A percentile compares a stretch with the other conserved stretches of the same genome.
These are phyloP conservation scores for Candida nitratophila DNA, from an alignment of 805 yeast species.

Conservation along the genomic window DNA sequence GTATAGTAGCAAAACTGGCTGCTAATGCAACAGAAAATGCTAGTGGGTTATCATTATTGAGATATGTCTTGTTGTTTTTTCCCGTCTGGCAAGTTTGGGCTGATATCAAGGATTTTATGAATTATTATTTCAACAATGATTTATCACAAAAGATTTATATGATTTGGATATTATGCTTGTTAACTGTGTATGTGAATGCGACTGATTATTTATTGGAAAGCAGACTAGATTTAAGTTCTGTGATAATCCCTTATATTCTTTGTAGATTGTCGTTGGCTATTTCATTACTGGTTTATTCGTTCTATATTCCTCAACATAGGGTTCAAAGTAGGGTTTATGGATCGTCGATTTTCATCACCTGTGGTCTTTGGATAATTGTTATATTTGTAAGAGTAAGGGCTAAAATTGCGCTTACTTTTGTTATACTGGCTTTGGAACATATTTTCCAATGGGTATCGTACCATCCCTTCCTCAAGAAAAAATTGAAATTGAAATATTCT, in stretches of 20 bases:
- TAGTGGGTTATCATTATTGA: slow-evolving; percentile 37
- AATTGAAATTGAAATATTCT: slow-evolving; percentile 35
- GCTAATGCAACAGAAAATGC: slow-evolving; percentile 44
- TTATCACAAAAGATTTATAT: slow-evolving; percentile 45
- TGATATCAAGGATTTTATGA: slow-evolving; percentile 58
- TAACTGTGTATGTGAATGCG: slow-evolving; percentile 46
- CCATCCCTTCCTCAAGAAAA: slow-evolving; percentile 42
- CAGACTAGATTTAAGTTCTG: slow-evolving; percentile 31
- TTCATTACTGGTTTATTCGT: slow-evolving; percentile 32
- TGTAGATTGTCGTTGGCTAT: slow-evolving; percentile 35
- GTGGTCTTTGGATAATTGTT: slow-evolving; percentile 43
- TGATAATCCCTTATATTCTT: slow-evolving; percentile 41
- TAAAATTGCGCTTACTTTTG: slow-evolving; percentile 38
- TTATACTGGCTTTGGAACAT: slow-evolving; percentile 36
- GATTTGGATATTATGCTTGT: slow-evolving; percentile 43
- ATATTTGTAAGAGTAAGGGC: slow-evolving; percentile 40
- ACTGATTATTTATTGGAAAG: slow-evolving; percentile 29
- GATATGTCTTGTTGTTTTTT: slow-evolving; percentile 42
- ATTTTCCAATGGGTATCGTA: slow-evolving; percentile 28
- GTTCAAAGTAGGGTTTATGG: slow-evolving; percentile 39
- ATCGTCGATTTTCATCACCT: slow-evolving; percentile 24
- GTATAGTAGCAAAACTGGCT: slow-evolving; percentile 54
- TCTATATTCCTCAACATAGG: slow-evolving; percentile 42
- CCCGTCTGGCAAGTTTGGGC: slow-evolving; percentile 63
- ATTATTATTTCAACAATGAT: slow-evolving; percentile 57